phyloP scores from a whole-genome alignment of 441 rosid genomes.

The Populus hybrid region DNA sequence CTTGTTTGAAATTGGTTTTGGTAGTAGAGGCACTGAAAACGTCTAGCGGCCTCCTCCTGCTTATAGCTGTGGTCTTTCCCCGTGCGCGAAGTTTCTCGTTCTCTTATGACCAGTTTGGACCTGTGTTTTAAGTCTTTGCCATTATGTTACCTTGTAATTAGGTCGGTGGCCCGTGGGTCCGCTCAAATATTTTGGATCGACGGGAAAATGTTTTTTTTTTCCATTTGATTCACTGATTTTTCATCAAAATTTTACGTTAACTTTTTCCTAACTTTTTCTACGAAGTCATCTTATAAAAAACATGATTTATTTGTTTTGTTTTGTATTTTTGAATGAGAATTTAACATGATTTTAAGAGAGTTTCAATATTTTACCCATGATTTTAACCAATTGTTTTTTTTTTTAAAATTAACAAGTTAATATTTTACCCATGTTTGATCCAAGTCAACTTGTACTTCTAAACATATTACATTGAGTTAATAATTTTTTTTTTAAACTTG shows the following conservation, averaged over 20 bases:
- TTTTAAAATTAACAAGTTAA: too few relatives aligned
- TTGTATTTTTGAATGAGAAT: neutral
- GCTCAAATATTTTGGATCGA: too few relatives aligned
- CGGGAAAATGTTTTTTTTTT: too few relatives aligned
- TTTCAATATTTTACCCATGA: neutral
- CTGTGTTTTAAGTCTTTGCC: neutral
- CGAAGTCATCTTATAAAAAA: neutral
- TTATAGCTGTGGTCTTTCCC: neutral
- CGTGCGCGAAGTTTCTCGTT: neutral
- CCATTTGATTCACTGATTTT: neutral
- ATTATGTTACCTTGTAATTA: neutral
- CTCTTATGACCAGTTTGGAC: neutral
- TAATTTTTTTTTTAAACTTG: too few relatives aligned
- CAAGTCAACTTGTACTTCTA: too few relatives aligned
- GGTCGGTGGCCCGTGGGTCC: neutral
- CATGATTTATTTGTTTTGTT: neutral
- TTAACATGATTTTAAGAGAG: neutral
- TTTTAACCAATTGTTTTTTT: too few relatives aligned
- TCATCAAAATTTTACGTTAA: neutral
- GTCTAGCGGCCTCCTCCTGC: neutral
- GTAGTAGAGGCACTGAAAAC: neutral
- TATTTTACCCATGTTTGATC: too few relatives aligned
- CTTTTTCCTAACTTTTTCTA: neutral
- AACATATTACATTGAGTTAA: too few relatives aligned
- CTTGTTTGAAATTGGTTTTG: neutral